Evolutionary conservation across 768 basidiomycete species (phyloP).

Genomic region (Lepiota subincarnata): DNA sequence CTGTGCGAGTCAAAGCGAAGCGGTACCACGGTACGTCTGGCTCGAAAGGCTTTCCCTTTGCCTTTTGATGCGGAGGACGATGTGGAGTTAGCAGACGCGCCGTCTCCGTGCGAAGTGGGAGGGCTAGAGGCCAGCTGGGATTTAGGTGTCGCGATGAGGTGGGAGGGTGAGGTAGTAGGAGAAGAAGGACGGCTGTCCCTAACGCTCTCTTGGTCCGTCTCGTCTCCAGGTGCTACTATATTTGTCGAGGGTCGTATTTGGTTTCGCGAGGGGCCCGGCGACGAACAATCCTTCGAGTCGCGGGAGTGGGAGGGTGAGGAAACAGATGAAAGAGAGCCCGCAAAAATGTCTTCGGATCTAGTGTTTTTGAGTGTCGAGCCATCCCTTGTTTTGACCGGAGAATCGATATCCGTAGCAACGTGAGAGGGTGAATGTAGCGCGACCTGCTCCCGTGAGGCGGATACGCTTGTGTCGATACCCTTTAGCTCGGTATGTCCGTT

Average conservation of each 20-base stretch:
- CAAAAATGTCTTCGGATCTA: conserved; percentile 16
- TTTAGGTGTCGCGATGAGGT: conserved; percentile 5
- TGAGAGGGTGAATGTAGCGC: neutral
- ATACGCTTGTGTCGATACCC: neutral
- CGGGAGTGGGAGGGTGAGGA: conserved; percentile 14
- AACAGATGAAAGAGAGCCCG: conserved; percentile 9
- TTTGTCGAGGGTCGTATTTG: neutral
- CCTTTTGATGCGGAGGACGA: conserved; percentile 20
- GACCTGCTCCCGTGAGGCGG: neutral
- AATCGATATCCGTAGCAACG: neutral
- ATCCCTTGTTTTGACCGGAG: neutral
- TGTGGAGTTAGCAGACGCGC: conserved; percentile 28
- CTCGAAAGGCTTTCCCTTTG: neutral
- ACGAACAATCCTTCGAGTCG: conserved; percentile 13
- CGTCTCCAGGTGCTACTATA: neutral
- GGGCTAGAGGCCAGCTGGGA: conserved; percentile 8
- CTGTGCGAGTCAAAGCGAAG: neutral
- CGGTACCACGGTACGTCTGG: conserved; percentile 3
- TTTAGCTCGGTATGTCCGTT: neutral
- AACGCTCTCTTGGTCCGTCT: neutral
- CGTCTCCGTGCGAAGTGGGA: conserved; percentile 8
- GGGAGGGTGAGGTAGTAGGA: conserved; percentile 2
- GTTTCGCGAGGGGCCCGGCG: conserved; percentile 12
- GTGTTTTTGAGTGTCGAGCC: neutral
- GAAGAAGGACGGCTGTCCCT: conserved; percentile 4